A percentile compares a stretch with the other conserved stretches of the same genome.
These are phyloP conservation scores for Waltergamsia citrina DNA, from an alignment of 2,329 filamentous ascomycete species.

Conservation along the genomic window DNA sequence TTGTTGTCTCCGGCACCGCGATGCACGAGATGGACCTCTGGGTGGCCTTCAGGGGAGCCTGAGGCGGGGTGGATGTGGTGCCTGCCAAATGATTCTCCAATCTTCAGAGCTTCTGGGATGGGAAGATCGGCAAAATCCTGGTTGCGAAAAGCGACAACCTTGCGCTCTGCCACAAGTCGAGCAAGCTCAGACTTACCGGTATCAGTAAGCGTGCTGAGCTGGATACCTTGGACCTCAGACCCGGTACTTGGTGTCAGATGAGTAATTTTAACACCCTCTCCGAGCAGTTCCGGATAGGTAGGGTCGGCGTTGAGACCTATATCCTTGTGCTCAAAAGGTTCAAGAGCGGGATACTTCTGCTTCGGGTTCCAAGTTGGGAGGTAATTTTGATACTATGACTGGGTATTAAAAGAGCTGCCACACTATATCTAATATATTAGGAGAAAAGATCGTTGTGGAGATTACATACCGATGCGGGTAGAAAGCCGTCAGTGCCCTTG, in stretches of 20 bases:
- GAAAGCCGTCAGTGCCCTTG: constrained; percentile 10
- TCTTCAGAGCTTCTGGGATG: constrained; percentile 59
- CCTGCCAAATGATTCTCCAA: constrained; percentile 68
- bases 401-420: background rate
- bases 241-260: constrained; percentile 67
- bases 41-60: constrained; percentile 63
- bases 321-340: constrained; percentile 64
- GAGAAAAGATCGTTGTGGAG: background rate
- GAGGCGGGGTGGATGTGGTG: constrained; percentile 77
- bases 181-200: constrained; percentile 71
- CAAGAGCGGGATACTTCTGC: constrained; percentile 54
- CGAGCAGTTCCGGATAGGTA: constrained; percentile 58
- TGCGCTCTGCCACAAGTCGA: constrained; percentile 64
- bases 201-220: constrained; percentile 57
- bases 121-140: constrained; percentile 65
- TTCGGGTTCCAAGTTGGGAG: constrained; percentile 61
- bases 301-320: constrained; percentile 68
- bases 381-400: constrained; percentile 55
- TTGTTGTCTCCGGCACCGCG: constrained; percentile 43
- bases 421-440: background rate
- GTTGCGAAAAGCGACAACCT: constrained; percentile 68
- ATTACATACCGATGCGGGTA: constrained; percentile 10
- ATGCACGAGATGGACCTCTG: constrained; percentile 72
- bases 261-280: constrained; percentile 36
- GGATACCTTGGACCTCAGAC: constrained; percentile 60